Conservation (phyloP, 495 filamentous ascomycete species). For the Penicillium subrubescens region DNA sequence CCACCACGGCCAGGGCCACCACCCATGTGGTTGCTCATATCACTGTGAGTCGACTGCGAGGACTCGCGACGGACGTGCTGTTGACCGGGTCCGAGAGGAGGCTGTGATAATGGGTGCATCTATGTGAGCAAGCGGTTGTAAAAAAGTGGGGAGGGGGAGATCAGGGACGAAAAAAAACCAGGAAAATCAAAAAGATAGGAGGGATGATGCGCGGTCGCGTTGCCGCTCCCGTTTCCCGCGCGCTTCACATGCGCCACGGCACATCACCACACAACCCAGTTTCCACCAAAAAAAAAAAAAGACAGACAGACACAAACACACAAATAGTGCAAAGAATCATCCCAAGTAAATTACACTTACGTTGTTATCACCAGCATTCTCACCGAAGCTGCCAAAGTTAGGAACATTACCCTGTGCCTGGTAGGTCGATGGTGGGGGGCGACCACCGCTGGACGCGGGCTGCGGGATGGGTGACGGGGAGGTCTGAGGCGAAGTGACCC, state of each 20-base stretch:
- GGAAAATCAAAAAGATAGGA: slow-evolving; percentile 1
- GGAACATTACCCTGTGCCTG: slow-evolving; percentile 63
- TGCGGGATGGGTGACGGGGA: slow-evolving; percentile 91
- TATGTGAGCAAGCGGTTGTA: slow-evolving; percentile 42
- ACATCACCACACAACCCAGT: not conserved
- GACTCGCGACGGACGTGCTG: slow-evolving; percentile 84
- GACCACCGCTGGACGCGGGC: slow-evolving; percentile 80
- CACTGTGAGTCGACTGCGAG: slow-evolving; percentile 76
- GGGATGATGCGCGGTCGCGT: slow-evolving; percentile 16
- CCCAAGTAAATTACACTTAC: slow-evolving; percentile 52
- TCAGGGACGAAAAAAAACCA: slow-evolving; percentile 3
- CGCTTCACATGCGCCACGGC: slow-evolving; percentile 10
- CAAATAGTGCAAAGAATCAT: not conserved
- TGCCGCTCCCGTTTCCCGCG: not conserved
- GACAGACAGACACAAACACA: not conserved
- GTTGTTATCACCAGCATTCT: slow-evolving; percentile 58
- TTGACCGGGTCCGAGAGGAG: slow-evolving; percentile 58
- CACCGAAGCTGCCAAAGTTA: slow-evolving; percentile 82
- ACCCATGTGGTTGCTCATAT: slow-evolving; percentile 63
- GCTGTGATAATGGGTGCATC: slow-evolving; percentile 61
- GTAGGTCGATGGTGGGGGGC: slow-evolving; percentile 70
- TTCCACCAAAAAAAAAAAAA: slow-evolving; percentile 19
- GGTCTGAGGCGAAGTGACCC: slow-evolving; percentile 68
- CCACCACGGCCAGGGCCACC: slow-evolving; percentile 58
- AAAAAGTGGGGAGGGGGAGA: slow-evolving; percentile 9